Base-by-base conservation (phyloP, 805 yeast genomes). In the Cyberlindnera samutprakarnensis region DNA sequence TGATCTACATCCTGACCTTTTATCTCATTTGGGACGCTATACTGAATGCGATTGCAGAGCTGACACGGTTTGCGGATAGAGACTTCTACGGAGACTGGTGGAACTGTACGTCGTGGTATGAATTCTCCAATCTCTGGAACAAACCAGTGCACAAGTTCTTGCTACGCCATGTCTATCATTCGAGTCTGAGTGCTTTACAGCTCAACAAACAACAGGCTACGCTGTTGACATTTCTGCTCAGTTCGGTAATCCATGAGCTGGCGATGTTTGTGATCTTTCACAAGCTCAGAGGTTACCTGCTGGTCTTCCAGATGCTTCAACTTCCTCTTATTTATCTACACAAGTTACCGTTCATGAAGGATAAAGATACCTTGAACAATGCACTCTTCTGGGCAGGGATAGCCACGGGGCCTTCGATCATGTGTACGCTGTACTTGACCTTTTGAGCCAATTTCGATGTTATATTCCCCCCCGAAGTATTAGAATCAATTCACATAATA, bases 71-170 rank as follows among this genome's bases (percentile, higher is more conserved):
- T 59, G 96, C 85, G 5, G 96, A 92, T 54, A 72, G 98, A 31
- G 82, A 82, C 43, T 92, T 92, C 56, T 92, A 94, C 52, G 90
- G 94, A 4, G 83, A 86, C 27, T 94, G 98, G 98, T 92, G 99
- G 98, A 85, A 88, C 46, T 83, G 94, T 39, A 75, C 80, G 14
- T 81, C 85, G 25, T 92, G 96, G 96, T 83, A 83, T 36, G 88
- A 88, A 52, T 92, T 84, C 55, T 80, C 96, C 9, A 68, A 96
- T 42, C 76, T 82, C 40, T 94, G 99, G 98, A 92, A 92, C 54
- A 71, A 73, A 8, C 96, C 97, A 0, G 97, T 92, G 15, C 96
- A 92, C 54, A 72, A 75, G 49, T 92, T 92, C 45, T 61, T 92
- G 37, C 62, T 88, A 27, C 71, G 97, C 43, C 99, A 94, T 53